Evolutionary conservation across 139 green algal species (phyloP).

Genomic region (Nannochloris sp.): DNA sequence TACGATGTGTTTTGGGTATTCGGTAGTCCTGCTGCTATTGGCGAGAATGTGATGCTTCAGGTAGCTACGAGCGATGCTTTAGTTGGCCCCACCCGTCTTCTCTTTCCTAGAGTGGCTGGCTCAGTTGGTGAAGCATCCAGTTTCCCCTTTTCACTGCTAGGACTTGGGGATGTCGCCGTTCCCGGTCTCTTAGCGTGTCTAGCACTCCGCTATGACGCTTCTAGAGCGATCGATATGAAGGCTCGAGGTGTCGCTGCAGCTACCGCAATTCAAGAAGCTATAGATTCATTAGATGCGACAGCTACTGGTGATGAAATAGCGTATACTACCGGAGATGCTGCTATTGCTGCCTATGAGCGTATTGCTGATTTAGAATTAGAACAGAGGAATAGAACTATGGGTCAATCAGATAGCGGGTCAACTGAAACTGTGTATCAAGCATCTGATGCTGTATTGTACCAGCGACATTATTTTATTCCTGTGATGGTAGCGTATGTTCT

Average conservation of each 20-base stretch:
- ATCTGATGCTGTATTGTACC: constrained; percentile 54
- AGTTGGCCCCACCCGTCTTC: constrained; percentile 63
- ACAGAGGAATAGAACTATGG: constrained; percentile 20
- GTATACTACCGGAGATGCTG: constrained; percentile 45
- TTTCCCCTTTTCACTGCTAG: constrained; percentile 79
- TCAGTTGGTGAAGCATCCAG: constrained; percentile 33
- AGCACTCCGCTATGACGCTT: constrained; percentile 71
- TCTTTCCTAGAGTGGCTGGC: constrained; percentile 65
- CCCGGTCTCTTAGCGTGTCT: constrained; percentile 77
- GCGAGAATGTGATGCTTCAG: constrained; percentile 80
- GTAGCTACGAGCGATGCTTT: constrained; percentile 49
- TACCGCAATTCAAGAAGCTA: constrained; percentile 41
- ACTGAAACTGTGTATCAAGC: constrained; percentile 9
- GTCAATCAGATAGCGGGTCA: constrained; percentile 6
- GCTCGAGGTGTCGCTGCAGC: constrained; percentile 44
- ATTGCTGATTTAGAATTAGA: constrained; percentile 40
- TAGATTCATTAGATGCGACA: constrained; percentile 25
- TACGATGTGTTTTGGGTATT: constrained; percentile 96
- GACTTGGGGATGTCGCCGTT: constrained; percentile 84
- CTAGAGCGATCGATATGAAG: constrained; percentile 43
- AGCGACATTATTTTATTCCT: constrained; percentile 65
- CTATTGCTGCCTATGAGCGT: constrained; percentile 50
- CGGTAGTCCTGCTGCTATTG: constrained; percentile 35
- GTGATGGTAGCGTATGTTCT: constrained; percentile 60
- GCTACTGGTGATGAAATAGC: constrained; percentile 35